Evolutionary conservation across 345 rosid species (phyloP).

Genomic region (Hypericum androsaemum): DNA sequence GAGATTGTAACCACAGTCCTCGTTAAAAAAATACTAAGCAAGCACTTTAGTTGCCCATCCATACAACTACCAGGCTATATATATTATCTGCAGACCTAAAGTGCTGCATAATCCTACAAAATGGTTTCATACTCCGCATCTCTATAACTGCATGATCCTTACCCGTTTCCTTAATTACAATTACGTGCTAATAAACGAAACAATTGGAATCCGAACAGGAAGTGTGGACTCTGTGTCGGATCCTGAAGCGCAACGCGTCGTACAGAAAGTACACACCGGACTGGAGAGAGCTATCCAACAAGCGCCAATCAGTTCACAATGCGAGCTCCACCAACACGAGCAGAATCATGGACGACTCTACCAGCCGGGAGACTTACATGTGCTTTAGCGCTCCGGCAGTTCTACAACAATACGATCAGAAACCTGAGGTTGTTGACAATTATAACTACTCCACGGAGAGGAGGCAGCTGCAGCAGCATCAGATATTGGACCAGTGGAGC

Average conservation of each 20-base stretch:
- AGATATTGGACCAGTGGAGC: no score
- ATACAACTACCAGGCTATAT: no score
- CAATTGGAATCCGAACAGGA: slow-evolving; percentile 34
- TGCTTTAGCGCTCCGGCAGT: slow-evolving; percentile 30
- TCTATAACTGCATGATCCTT: not conserved
- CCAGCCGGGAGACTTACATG: slow-evolving; percentile 30
- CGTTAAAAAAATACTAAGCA: no score
- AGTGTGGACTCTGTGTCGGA: slow-evolving; percentile 80
- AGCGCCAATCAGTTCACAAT: slow-evolving; percentile 12
- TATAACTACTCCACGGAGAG: no score
- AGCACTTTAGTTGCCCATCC: no score
- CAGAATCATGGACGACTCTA: slow-evolving; percentile 7
- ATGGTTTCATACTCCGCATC: no score
- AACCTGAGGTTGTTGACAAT: slow-evolving; percentile 11
- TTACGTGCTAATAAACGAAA: no score
- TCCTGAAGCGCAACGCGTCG: slow-evolving; percentile 51
- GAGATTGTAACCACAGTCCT: no score
- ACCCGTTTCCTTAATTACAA: no score
- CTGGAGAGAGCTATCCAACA: slow-evolving; percentile 44
- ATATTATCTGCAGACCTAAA: no score
- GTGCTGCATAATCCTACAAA: no score
- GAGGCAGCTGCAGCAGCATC: no score
- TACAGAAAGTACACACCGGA: slow-evolving; percentile 43
- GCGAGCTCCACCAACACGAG: not conserved
- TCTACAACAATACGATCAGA: slow-evolving; percentile 17